Conservation (phyloP, 2,329 filamentous ascomycete genomes). For the Curvularia sp. region DNA sequence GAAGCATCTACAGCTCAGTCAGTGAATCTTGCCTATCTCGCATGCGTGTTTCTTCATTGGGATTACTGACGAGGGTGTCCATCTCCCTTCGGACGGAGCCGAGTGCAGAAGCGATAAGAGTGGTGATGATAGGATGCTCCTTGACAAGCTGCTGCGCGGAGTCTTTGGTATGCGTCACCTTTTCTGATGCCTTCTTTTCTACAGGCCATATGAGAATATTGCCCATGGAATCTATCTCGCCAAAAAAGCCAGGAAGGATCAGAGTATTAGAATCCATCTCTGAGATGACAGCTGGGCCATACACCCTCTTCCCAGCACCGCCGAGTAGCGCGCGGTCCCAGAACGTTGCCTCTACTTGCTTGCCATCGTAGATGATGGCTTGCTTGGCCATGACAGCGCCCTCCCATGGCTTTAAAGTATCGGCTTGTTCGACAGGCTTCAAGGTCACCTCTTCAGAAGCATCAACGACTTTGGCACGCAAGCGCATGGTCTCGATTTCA, state of each 20-base stretch:
- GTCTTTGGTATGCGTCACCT: slow-evolving; percentile 46
- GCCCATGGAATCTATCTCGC: slow-evolving; percentile 57
- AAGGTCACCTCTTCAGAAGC: slow-evolving; percentile 54
- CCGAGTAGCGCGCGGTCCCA: slow-evolving; percentile 56
- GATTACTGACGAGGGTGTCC: slow-evolving; percentile 55
- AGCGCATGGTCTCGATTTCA: slow-evolving; percentile 59
- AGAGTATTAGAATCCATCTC: slow-evolving; percentile 63
- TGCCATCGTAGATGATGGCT: slow-evolving; percentile 52
- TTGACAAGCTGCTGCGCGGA: slow-evolving; percentile 50
- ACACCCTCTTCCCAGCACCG: slow-evolving; percentile 52
- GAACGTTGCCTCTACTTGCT: slow-evolving; percentile 52
- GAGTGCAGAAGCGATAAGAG: slow-evolving; percentile 56
- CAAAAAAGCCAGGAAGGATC: slow-evolving; percentile 57
- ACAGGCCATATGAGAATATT: slow-evolving; percentile 59
- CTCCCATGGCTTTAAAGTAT: slow-evolving; percentile 40
- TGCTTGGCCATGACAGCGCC: slow-evolving; percentile 52
- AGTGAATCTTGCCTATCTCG: background rate
- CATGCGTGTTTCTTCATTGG: background rate
- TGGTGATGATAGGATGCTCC: slow-evolving; percentile 54
- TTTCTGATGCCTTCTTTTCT: slow-evolving; percentile 39
- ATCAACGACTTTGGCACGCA: slow-evolving; percentile 56
- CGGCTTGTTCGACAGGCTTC: slow-evolving; percentile 41
- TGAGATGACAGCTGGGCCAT: slow-evolving; percentile 57
- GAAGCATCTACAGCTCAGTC: slow-evolving; percentile 38
- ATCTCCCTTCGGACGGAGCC: slow-evolving; percentile 59